phyloP scores from a whole-genome alignment of 495 filamentous ascomycete genomes.

The Aspergillus nanangensis region DNA sequence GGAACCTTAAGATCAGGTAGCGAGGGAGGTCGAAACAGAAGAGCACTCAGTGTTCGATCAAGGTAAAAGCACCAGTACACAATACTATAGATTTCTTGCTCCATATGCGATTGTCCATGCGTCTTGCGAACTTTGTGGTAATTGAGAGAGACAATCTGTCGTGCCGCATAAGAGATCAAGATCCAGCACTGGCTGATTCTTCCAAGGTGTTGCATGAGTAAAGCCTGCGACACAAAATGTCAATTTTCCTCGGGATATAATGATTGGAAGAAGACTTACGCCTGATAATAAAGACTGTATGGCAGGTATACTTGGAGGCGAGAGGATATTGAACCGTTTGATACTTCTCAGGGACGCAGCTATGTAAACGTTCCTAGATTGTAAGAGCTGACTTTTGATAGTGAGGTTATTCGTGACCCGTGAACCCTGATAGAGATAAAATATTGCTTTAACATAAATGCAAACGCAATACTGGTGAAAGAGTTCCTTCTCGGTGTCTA shows the following conservation, averaged over 20 bases:
- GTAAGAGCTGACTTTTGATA: constrained; percentile 16
- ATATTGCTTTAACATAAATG: constrained; percentile 24
- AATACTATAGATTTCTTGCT: constrained; percentile 19
- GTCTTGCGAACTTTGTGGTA: constrained; percentile 17
- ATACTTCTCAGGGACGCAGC: constrained; percentile 14
- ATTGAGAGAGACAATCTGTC: constrained; percentile 18
- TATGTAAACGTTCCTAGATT: constrained; percentile 18
- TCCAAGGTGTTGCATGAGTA: constrained; percentile 24
- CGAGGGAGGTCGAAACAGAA: constrained; percentile 22
- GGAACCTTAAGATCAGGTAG: constrained; percentile 16
- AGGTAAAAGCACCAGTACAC: constrained; percentile 30
- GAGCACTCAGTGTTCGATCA: constrained; percentile 22
- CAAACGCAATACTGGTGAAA: constrained; percentile 27
- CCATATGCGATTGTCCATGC: background rate
- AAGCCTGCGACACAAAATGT: constrained; percentile 12
- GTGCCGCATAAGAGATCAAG: constrained; percentile 24
- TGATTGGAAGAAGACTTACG: constrained; percentile 12
- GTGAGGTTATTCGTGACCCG: constrained; percentile 10
- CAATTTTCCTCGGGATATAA: background rate
- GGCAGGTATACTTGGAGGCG: constrained; percentile 14
- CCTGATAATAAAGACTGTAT: constrained; percentile 25
- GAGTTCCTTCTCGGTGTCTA: constrained; percentile 6
- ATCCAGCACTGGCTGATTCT: constrained; percentile 24
- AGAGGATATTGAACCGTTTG: constrained; percentile 18
- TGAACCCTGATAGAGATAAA: constrained; percentile 14